Evolutionary conservation across 2,329 filamentous ascomycete species (phyloP), one percentile per base, ranked within the genome.

Genomic region (Exophiala mesophila): DNA sequence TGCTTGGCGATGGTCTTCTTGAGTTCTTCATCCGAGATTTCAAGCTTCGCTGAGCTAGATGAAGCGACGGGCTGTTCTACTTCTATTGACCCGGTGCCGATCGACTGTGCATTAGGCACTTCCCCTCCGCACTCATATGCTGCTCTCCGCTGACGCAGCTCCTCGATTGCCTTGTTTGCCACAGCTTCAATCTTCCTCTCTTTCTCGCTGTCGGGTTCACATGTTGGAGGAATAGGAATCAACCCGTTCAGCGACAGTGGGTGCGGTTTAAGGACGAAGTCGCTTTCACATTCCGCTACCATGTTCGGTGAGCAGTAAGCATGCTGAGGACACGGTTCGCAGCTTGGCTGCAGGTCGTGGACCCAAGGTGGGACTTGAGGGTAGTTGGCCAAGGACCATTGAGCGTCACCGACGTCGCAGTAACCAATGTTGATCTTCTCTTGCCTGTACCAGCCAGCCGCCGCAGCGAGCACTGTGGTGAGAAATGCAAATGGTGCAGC

Each of bases 391-490:
- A 82, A 59, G 15, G 72, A 73, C 52, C 70, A 74, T 5, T 73
- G 77, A 35, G 78, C 71, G 39, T 82, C 78, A 17, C 85, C 92
- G 39, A 94, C 77, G 9, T 89, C 88, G 61, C 92, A 98, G 60
- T 94, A 98, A 23, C 94, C 92, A 15, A 97, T 87, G 12, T 87
- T 84, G n/a, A 95, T 71, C 72, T 97, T 97, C 65, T 98, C 92
- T 60, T 95, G 87, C 36, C 90, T 76, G 70, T 89, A 98, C 77
- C 89, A 92, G 6, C 78, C 78, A 20, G 75, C 83, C 51, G 94
- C 87, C 1, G 83, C 80, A 21, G 76, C 76, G 5, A 92, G 63
- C 7, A 92, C 66, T 0, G 83, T 81, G 15, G 85, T 60, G 3
- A 90, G 61, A 2, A 96, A 71, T 4, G 88, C 77, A 61, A 80